A percentile compares a stretch with the other conserved stretches of the same genome.
These are phyloP conservation scores for Penicillium cataractarum DNA, from an alignment of 495 filamentous ascomycete genomes.

Conservation along the genomic window DNA sequence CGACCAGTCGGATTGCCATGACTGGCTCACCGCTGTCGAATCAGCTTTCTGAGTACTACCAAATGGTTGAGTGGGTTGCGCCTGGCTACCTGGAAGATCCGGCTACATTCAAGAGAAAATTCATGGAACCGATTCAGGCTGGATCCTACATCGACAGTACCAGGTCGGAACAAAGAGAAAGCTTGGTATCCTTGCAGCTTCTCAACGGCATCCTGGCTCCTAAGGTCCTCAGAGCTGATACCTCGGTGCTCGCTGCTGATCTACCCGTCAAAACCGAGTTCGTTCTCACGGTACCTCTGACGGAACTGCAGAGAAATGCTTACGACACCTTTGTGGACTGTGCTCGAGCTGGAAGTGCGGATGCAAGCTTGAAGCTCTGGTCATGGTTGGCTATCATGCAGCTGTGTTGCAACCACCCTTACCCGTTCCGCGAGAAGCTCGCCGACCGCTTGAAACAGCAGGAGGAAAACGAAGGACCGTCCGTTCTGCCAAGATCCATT, in stretches of 20 bases:
- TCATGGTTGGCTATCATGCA: constrained; percentile 59
- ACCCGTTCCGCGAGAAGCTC: constrained; percentile 62
- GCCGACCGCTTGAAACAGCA: constrained; percentile 22
- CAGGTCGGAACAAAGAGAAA: constrained; percentile 51
- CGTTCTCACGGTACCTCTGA: constrained; percentile 72
- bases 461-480: neutral
- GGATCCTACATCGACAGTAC: constrained; percentile 71
- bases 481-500: constrained; percentile 28
- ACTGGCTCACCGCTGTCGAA: constrained; percentile 89
- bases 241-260: constrained; percentile 62
- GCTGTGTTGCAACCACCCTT: constrained; percentile 78
- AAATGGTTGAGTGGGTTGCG: constrained; percentile 88
- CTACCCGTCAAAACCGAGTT: constrained; percentile 81
- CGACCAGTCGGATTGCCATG: constrained; percentile 77
- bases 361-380: constrained; percentile 40
- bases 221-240: constrained; percentile 77
- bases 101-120: constrained; percentile 67
- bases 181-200: constrained; percentile 67
- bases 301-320: constrained; percentile 60
- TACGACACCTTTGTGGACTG: constrained; percentile 63
- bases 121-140: constrained; percentile 69
- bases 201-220: constrained; percentile 73
- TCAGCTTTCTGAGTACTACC: constrained; percentile 77
- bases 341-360: constrained; percentile 29
- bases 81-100: constrained; percentile 72